Conservation (phyloP, 2,329 filamentous ascomycete genomes). For the Sporothrix euskadiensis region DNA sequence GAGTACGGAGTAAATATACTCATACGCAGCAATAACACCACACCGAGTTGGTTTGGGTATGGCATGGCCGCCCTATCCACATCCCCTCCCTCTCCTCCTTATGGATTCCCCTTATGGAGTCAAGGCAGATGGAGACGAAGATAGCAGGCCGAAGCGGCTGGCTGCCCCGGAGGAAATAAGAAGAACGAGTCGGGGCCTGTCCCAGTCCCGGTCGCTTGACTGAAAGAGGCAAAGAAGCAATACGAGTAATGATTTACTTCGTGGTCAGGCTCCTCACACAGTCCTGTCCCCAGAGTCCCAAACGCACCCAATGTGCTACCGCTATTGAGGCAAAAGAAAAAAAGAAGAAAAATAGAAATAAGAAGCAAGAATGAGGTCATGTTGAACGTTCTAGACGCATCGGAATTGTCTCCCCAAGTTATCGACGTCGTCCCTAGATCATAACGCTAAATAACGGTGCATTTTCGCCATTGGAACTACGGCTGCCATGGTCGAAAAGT, state of each 20-base stretch:
- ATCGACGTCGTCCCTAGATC: not conserved
- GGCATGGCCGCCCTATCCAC: not conserved
- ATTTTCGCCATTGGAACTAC: conserved; percentile 11
- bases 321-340: not conserved
- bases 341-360: not conserved
- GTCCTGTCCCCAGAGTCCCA: not conserved
- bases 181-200: not conserved
- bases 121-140: not conserved
- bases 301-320: not conserved
- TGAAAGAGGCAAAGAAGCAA: not conserved
- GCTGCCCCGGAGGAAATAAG: not conserved
- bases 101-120: conserved; percentile 9
- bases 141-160: conserved; percentile 13
- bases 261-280: too few species aligned
- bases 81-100: not conserved
- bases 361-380: not conserved
- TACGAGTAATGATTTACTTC: not conserved
- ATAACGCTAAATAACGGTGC: conserved; percentile 19
- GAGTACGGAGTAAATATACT: not conserved
- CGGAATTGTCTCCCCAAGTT: not conserved
- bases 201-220: not conserved
- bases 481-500: not conserved
- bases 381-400: not conserved
- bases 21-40: not conserved
- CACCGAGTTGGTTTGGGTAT: conserved; percentile 22